Percentiles rank a stretch among this genome's conserved stretches.
Evolutionary conservation across 371 early-diverging fungal genomes (phyloP).

Genomic region (Entomophthora muscae): DNA sequence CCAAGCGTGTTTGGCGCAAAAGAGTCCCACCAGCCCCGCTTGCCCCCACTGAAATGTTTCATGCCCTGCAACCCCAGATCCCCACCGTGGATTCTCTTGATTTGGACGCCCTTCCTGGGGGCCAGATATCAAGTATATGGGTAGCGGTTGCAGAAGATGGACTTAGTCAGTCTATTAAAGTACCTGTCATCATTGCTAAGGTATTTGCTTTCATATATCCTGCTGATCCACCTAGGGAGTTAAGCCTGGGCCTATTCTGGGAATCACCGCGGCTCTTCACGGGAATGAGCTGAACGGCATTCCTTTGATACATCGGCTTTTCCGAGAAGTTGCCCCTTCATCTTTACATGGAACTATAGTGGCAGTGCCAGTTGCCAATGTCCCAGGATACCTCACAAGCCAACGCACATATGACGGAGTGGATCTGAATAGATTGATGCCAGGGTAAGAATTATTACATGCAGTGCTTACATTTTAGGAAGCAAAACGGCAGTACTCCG

Average conservation of each 20-base stretch:
- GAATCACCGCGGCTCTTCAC: constrained; percentile 58
- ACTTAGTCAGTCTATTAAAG: constrained; percentile 30
- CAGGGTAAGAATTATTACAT: constrained; percentile 30
- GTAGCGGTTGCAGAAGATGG: constrained; percentile 38
- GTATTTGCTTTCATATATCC: constrained; percentile 9
- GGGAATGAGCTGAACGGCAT: constrained; percentile 88
- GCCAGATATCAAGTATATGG: constrained; percentile 32
- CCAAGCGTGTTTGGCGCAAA: constrained; percentile 31
- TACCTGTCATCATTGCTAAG: constrained; percentile 43
- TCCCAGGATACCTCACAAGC: constrained; percentile 62
- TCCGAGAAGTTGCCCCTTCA: constrained; percentile 53
- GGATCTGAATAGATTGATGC: constrained; percentile 75
- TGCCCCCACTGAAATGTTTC: constrained; percentile 2
- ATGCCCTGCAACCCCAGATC: constrained; percentile 15
- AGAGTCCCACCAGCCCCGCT: constrained; percentile 16
- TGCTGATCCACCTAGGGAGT: constrained; percentile 14
- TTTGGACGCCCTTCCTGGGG: constrained; percentile 23
- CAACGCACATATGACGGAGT: constrained; percentile 70
- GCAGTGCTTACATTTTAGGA: constrained; percentile 13
- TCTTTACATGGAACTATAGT: constrained; percentile 67
- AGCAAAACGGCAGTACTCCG: constrained; percentile 47
- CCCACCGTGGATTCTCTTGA: constrained; percentile 26
- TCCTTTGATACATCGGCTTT: constrained; percentile 69
- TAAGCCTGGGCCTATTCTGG: constrained; percentile 28
- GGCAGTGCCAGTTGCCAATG: constrained; percentile 74